Conservation (phyloP, 345 rosid species). For the Lumnitzera racemosa region DNA sequence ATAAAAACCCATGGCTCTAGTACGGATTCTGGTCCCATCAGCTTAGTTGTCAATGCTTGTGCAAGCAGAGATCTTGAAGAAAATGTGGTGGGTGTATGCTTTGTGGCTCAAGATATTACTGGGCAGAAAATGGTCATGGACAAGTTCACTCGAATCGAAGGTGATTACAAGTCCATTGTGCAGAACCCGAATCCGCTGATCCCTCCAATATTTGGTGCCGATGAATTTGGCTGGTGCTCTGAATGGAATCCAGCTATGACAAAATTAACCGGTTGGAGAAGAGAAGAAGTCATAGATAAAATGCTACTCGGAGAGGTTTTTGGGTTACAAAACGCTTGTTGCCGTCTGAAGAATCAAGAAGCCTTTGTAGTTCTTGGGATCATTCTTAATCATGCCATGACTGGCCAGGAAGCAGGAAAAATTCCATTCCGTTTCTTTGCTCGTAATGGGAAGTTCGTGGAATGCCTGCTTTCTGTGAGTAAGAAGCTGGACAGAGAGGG, state of each 20-base stretch:
- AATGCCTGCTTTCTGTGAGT: constrained; percentile 72
- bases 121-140: constrained; percentile 88
- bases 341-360: constrained; percentile 81
- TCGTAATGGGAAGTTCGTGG: constrained; percentile 62
- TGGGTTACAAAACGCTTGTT: constrained; percentile 59
- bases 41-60: constrained; percentile 86
- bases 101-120: constrained; percentile 97
- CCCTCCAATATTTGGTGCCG: constrained; percentile 85
- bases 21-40: constrained; percentile 58
- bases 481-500: constrained; percentile 79
- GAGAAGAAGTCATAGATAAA: constrained; percentile 77
- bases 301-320: constrained; percentile 90
- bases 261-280: constrained; percentile 69
- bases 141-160: constrained; percentile 93
- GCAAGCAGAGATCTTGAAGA: constrained; percentile 81
- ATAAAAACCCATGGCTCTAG: constrained; percentile 68
- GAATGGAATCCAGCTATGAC: constrained; percentile 98
- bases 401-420: constrained; percentile 67
- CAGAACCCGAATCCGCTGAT: constrained; percentile 91
- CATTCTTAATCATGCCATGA: constrained; percentile 65
- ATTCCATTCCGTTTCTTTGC: constrained; percentile 74
- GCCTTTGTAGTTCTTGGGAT: constrained; percentile 70
- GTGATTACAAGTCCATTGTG: constrained; percentile 88
- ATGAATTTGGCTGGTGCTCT: constrained; percentile 95
- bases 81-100: constrained; percentile 84